A percentile compares a stretch with the other conserved stretches of the same genome.
Evolutionary conservation across 2,329 filamentous ascomycete genomes (phyloP).

Genomic region (Fusarium sp.): DNA sequence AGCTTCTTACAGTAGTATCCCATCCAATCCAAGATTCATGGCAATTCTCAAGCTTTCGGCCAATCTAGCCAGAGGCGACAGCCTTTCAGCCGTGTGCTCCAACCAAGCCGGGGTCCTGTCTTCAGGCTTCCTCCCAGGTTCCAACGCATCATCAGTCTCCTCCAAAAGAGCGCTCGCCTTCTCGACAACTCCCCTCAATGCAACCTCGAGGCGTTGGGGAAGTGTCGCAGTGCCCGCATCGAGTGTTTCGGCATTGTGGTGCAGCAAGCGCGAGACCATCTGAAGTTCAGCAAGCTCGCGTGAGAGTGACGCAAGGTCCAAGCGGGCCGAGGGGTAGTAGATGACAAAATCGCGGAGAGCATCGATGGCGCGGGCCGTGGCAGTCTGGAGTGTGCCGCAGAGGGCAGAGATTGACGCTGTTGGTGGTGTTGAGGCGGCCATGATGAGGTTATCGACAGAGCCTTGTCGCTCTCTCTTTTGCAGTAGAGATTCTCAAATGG

Average conservation of each 20-base stretch:
- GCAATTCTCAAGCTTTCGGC: slow-evolving; percentile 34
- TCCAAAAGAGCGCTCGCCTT: slow-evolving; percentile 31
- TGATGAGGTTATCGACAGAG: neutral
- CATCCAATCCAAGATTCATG: slow-evolving; percentile 40
- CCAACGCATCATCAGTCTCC: slow-evolving; percentile 38
- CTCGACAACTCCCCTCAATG: slow-evolving; percentile 31
- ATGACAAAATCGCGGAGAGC: slow-evolving; percentile 39
- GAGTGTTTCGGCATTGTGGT: slow-evolving; percentile 35
- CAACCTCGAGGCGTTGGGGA: slow-evolving; percentile 19
- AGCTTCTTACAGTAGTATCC: slow-evolving; percentile 33
- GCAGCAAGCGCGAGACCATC: slow-evolving; percentile 39
- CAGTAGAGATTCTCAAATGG: neutral
- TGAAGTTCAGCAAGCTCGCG: slow-evolving; percentile 44
- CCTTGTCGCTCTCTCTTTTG: neutral
- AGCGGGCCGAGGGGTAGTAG: slow-evolving; percentile 36
- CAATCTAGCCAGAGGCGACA: slow-evolving; percentile 31
- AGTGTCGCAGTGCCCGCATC: slow-evolving; percentile 23
- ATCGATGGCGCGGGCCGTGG: slow-evolving; percentile 29
- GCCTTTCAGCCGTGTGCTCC: slow-evolving; percentile 38
- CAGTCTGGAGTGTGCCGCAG: slow-evolving; percentile 34
- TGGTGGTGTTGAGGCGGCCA: slow-evolving; percentile 13
- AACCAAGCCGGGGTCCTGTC: slow-evolving; percentile 30
- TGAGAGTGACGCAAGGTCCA: slow-evolving; percentile 37
- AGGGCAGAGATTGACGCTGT: slow-evolving; percentile 25
- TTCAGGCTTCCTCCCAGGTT: slow-evolving; percentile 15